These are phyloP conservation scores for Debaryomyces singareniensis DNA, from an alignment of 1,139 yeast genomes.

Conservation along the genomic window DNA sequence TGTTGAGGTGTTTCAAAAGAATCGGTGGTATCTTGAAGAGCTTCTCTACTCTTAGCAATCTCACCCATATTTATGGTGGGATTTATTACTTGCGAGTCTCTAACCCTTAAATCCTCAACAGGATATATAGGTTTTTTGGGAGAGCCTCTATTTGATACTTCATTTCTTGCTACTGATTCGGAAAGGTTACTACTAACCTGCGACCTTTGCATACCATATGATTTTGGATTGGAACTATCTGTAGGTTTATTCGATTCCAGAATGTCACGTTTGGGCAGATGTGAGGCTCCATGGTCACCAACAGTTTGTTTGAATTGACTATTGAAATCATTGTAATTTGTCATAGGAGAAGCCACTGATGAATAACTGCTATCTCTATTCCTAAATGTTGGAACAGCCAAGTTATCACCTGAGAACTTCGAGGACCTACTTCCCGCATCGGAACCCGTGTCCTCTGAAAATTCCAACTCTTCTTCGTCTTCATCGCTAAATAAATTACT, in stretches of 20 bases:
- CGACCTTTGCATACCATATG: too few relatives aligned
- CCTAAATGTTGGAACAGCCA: constrained; percentile 21
- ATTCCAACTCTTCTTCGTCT: constrained; percentile 18
- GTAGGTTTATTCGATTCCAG: background rate
- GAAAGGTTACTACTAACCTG: too few relatives aligned
- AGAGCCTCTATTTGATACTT: too few relatives aligned
- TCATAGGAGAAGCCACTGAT: constrained; percentile 42
- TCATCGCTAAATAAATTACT: constrained; percentile 36
- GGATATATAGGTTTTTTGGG: too few relatives aligned
- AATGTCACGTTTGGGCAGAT: background rate
- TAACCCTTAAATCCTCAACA: background rate
- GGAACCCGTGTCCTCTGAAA: constrained; percentile 17
- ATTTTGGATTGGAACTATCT: too few relatives aligned
- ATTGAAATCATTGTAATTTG: constrained; percentile 51
- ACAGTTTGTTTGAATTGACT: constrained; percentile 30
- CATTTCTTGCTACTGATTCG: too few relatives aligned
- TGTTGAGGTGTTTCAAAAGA: too few relatives aligned
- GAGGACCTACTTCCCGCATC: constrained; percentile 15
- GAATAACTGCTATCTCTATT: constrained; percentile 33
- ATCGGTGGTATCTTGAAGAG: too few relatives aligned
- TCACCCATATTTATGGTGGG: too few relatives aligned
- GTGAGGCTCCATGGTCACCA: background rate
- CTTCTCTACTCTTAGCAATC: too few relatives aligned
- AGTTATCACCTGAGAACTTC: constrained; percentile 7
- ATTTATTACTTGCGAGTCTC: too few relatives aligned